A percentile compares a stretch with the other conserved stretches of the same genome.
Conservation (phyloP, 768 basidiomycete genomes). For the Suillus bovinus region DNA sequence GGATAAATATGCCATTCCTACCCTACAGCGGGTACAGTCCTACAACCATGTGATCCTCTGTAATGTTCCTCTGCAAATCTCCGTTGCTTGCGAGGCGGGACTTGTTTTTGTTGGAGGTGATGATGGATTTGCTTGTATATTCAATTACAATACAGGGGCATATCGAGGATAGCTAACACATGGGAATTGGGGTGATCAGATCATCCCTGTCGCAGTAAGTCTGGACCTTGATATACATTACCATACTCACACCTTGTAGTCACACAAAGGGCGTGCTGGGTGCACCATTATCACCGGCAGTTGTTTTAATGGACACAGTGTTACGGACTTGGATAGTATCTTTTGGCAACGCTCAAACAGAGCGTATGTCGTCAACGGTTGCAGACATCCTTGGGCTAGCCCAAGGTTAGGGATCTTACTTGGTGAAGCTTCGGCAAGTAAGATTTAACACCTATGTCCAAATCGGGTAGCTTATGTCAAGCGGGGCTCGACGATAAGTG, state of each 20-base stretch:
- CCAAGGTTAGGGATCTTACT: too few species aligned
- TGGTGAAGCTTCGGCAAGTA: too few species aligned
- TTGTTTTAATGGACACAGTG: background rate
- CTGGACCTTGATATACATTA: background rate
- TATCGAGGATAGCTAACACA: slow-evolving; percentile 9
- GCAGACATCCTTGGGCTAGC: too few species aligned
- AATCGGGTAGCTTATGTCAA: too few species aligned
- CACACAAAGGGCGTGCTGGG: background rate
- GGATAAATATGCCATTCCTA: slow-evolving; percentile 9
- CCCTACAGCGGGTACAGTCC: background rate
- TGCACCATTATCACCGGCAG: background rate
- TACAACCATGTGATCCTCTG: slow-evolving; percentile 7
- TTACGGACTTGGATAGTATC: too few species aligned
- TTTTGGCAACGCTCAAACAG: too few species aligned
- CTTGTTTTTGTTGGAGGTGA: slow-evolving; percentile 12
- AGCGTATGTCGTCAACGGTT: too few species aligned
- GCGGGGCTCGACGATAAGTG: too few species aligned
- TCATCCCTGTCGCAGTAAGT: background rate
- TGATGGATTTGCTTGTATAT: slow-evolving; percentile 9
- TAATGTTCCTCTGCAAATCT: slow-evolving; percentile 13
- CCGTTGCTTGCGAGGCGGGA: slow-evolving; percentile 2
- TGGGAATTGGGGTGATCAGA: background rate
- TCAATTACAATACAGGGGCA: slow-evolving; percentile 2
- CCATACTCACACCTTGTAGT: background rate
- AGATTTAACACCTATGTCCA: too few species aligned